Conservation (phyloP, 2,329 filamentous ascomycete species). For the Paecilomyces dactylethromorphus region DNA sequence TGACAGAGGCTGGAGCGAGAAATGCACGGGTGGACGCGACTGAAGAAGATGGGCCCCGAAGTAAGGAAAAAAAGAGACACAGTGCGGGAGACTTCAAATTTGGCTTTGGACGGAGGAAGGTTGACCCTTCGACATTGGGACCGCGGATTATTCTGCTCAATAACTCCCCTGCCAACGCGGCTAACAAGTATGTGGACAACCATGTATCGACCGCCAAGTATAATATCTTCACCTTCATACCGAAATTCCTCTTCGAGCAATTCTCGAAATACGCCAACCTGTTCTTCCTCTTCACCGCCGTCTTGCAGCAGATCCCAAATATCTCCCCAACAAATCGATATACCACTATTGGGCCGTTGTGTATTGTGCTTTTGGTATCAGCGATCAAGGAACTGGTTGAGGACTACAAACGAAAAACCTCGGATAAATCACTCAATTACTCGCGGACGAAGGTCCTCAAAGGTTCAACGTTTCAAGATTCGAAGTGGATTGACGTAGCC, state of each 20-base stretch:
- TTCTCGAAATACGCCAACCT: constrained; percentile 99
- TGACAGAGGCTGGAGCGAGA: constrained; percentile 68
- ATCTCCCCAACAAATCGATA: constrained; percentile 93
- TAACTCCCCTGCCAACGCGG: constrained; percentile 85
- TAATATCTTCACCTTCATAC: constrained; percentile 85
- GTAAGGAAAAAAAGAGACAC: constrained; percentile 52
- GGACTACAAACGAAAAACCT: constrained; percentile 81
- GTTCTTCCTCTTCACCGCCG: constrained; percentile 97
- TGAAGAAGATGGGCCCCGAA: constrained; percentile 34
- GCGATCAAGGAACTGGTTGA: constrained; percentile 92
- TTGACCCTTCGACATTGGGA: constrained; percentile 83
- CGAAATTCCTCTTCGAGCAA: constrained; percentile 96
- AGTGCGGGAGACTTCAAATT: constrained; percentile 80
- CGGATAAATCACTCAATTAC: constrained; percentile 80
- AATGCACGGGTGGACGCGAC: constrained; percentile 39
- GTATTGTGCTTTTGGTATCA: constrained; percentile 86
- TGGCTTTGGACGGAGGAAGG: constrained; percentile 75
- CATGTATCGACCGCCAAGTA: constrained; percentile 98
- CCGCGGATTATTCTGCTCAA: constrained; percentile 93
- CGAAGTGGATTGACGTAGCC: constrained; percentile 87
- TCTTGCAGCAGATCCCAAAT: constrained; percentile 87
- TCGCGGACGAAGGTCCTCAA: constrained; percentile 77
- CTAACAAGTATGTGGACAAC: constrained; percentile 90
- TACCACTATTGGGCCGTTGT: constrained; percentile 91
- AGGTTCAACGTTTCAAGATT: constrained; percentile 76